Percentiles rank a stretch among this genome's conserved stretches.
Evolutionary conservation across 1,284 basidiomycete genomes (phyloP).

Genomic region (Polyporus tsugae): DNA sequence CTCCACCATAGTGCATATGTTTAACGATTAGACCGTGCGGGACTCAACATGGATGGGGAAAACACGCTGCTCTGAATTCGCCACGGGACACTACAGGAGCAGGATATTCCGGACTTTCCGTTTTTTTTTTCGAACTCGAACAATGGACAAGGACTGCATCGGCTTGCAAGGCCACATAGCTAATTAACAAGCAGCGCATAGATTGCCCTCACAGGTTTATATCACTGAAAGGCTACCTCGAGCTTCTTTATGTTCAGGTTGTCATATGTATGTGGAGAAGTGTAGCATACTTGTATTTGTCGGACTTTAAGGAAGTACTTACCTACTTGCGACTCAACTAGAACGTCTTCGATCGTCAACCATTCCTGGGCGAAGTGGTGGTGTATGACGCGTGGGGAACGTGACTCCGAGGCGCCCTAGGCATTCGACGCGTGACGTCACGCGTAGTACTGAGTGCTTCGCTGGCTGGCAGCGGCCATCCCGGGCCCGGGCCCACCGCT

Average conservation of each 20-base stretch:
- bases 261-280: neutral
- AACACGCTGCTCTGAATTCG: neutral
- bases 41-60: neutral
- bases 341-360: too few relatives aligned
- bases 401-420: neutral
- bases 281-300: neutral
- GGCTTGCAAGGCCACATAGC: neutral
- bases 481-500: neutral
- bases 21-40: neutral
- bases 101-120: neutral
- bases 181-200: slow-evolving; percentile 5
- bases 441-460: neutral
- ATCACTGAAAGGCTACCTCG: neutral
- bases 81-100: neutral
- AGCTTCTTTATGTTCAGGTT: slow-evolving; percentile 1
- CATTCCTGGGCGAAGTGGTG: too few relatives aligned
- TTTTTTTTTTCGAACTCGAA: neutral
- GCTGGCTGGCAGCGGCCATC: too few relatives aligned
- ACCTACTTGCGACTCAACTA: neutral
- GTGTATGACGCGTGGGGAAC: too few relatives aligned
- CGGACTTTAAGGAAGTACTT: neutral
- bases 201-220: neutral
- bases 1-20: neutral
- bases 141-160: slow-evolving; percentile 3
- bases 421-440: slow-evolving; percentile 9